A percentile compares a stretch with the other conserved stretches of the same genome.
Conservation (phyloP, 257 asterid genomes). For the Cynanchum wilfordii region DNA sequence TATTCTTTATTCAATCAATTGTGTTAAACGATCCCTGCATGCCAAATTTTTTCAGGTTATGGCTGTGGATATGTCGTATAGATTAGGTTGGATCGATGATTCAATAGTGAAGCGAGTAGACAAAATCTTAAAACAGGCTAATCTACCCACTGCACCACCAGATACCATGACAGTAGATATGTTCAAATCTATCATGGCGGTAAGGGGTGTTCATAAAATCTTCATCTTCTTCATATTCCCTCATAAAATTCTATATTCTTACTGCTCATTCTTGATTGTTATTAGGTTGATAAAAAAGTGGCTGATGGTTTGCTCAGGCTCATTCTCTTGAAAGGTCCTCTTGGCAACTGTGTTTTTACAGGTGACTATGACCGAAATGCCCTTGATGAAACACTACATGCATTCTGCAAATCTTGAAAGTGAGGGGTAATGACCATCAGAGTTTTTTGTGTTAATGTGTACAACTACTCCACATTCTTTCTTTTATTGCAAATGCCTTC, state of each 20-base stretch:
- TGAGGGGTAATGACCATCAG: not conserved
- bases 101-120: conserved; percentile 65
- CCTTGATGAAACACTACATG: conserved; percentile 63
- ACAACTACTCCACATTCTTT: not conserved
- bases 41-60: conserved; percentile 52
- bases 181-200: conserved; percentile 97
- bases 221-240: not conserved
- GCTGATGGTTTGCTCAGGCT: conserved; percentile 89
- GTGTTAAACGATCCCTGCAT: conserved; percentile 9
- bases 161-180: conserved; percentile 71
- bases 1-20: not conserved
- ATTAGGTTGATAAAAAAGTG: conserved; percentile 92
- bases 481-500: not conserved
- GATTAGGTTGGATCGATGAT: conserved; percentile 95
- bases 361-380: conserved; percentile 77
- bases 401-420: conserved; percentile 60
- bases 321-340: conserved; percentile 88
- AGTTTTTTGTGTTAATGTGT: not conserved
- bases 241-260: not conserved
- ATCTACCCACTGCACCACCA: conserved; percentile 84
- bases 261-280: conserved; percentile 16
- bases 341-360: conserved; percentile 84
- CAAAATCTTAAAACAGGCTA: conserved; percentile 61
- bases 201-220: conserved; percentile 31
- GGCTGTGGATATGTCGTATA: conserved; percentile 94